Percentiles rank a stretch among this genome's conserved stretches.
Conservation (phyloP, 2,329 filamentous ascomycete species). For the Aspergillus piperis region DNA sequence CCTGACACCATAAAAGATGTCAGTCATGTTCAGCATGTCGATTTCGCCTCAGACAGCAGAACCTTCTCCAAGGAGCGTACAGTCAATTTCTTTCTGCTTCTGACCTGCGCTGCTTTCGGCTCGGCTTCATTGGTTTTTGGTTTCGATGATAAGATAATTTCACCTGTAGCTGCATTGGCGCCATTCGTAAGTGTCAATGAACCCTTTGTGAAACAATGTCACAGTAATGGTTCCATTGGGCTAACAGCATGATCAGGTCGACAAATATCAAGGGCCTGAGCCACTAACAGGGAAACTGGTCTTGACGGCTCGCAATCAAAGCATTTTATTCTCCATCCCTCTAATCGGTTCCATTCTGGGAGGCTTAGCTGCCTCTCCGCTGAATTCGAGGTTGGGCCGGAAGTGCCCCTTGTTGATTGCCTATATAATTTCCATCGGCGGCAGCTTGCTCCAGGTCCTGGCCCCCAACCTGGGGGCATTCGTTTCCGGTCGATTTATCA, state of each 20-base stretch:
- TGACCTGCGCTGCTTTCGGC: conserved; percentile 32
- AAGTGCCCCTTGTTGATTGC: conserved; percentile 38
- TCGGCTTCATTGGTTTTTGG: conserved; percentile 37
- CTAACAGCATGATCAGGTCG: conserved; percentile 22
- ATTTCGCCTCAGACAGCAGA: conserved; percentile 12
- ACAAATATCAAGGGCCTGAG: conserved; percentile 34
- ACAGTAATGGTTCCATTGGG: not conserved
- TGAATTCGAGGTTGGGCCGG: conserved; percentile 37
- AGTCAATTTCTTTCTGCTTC: conserved; percentile 29
- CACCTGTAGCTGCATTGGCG: conserved; percentile 31
- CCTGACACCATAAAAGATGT: not conserved
- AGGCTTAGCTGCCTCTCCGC: conserved; percentile 34
- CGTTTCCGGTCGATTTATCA: conserved; percentile 36
- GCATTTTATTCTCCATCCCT: conserved; percentile 39
- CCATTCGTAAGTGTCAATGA: conserved; percentile 27
- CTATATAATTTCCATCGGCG: conserved; percentile 36
- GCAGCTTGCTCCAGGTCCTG: conserved; percentile 40
- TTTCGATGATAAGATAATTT: conserved; percentile 38
- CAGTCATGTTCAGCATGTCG: conserved; percentile 25
- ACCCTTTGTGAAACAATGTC: not conserved
- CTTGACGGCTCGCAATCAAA: conserved; percentile 37
- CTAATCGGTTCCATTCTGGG: conserved; percentile 39
- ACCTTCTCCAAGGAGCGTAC: conserved; percentile 16
- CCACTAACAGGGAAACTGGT: conserved; percentile 23
- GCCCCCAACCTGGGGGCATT: conserved; percentile 37